Conservation (phyloP, 83 land plant genomes). For the Larix sibirica region DNA sequence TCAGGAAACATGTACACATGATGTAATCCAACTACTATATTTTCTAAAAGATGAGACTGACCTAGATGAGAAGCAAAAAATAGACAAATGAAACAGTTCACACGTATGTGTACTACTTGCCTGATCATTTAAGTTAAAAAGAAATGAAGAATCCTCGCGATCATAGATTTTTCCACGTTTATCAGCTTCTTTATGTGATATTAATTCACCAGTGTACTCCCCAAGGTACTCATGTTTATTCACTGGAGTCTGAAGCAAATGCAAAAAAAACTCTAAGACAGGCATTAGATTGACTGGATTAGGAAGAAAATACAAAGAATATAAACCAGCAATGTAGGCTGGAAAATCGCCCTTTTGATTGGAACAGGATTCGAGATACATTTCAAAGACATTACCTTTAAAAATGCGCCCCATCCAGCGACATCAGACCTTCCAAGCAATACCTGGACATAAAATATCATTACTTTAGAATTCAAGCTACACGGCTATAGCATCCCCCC, state of each 20-base stretch:
- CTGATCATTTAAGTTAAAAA: no score
- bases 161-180: no score
- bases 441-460: conserved; percentile 47
- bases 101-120: no score
- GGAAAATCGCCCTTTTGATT: conserved; percentile 2
- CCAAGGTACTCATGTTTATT: conserved; percentile 97
- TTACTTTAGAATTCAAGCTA: not conserved
- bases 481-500: not conserved
- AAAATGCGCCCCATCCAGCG: conserved; percentile 99
- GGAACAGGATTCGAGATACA: not conserved
- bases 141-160: no score
- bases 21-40: not conserved
- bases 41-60: not conserved
- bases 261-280: not conserved
- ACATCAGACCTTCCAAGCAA: conserved; percentile 94
- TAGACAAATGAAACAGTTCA: no score
- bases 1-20: no score
- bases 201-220: conserved; percentile 95
- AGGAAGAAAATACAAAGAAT: not conserved
- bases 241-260: conserved; percentile 75
- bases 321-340: not conserved
- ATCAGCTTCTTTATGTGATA: conserved; percentile 95
- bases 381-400: conserved; percentile 55
- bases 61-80: not conserved
- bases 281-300: not conserved